These are phyloP conservation scores for Annulohypoxylon nitens DNA, from an alignment of 495 filamentous ascomycete species.

Conservation along the genomic window DNA sequence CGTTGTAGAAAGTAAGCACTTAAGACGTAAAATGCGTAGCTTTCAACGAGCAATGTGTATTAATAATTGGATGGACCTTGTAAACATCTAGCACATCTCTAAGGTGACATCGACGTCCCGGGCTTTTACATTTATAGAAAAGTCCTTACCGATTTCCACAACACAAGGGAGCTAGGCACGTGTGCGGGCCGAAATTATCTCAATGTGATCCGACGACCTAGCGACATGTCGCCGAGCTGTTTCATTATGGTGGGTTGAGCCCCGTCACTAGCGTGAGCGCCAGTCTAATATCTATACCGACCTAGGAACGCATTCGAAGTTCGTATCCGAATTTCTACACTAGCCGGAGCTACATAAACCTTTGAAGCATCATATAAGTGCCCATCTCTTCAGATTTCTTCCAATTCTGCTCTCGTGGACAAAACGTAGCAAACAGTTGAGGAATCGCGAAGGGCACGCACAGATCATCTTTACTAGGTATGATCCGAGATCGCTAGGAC, in stretches of 20 bases:
- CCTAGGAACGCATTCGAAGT: neutral
- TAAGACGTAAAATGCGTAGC: neutral
- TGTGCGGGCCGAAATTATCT: neutral
- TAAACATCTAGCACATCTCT: neutral
- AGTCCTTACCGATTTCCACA: neutral
- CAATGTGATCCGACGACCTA: neutral
- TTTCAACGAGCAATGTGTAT: neutral
- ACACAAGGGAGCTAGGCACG: neutral
- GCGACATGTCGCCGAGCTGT: constrained; percentile 9
- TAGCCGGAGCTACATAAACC: neutral
- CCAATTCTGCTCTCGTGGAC: neutral
- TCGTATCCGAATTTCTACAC: neutral
- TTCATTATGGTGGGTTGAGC: neutral
- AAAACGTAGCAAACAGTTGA: neutral
- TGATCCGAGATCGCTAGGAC: neutral
- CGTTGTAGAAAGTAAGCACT: neutral
- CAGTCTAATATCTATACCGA: neutral
- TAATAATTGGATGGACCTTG: neutral
- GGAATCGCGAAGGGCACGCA: neutral
- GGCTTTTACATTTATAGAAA: neutral
- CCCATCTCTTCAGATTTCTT: neutral
- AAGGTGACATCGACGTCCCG: neutral
- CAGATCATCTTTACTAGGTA: neutral
- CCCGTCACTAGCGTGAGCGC: neutral
- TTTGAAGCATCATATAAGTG: neutral